Conservation (phyloP, 2,329 filamentous ascomycete species). For the Penicillium janthinellum region DNA sequence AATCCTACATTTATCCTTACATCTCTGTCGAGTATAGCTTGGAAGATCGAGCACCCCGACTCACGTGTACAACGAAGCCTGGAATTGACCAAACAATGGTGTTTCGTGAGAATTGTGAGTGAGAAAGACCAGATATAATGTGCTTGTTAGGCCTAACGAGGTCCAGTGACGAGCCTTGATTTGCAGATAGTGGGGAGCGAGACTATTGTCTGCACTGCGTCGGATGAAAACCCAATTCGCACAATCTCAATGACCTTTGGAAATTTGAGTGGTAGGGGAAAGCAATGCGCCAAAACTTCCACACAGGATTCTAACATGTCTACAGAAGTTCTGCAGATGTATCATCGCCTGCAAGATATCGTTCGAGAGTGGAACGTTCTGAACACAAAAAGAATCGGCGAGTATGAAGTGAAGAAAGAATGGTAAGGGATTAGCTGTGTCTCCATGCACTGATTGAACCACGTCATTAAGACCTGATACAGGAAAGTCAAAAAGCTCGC, state of each 20-base stretch:
- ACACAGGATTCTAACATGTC: not conserved
- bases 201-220: not conserved
- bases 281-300: not conserved
- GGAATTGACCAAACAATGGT: not conserved
- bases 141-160: not conserved
- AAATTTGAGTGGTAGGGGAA: not conserved
- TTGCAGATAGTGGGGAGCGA: not conserved
- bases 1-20: conserved; percentile 3
- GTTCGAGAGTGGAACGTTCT: not conserved
- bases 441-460: not conserved
- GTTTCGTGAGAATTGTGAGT: conserved; percentile 1
- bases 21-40: not conserved
- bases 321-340: not conserved
- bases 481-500: not conserved
- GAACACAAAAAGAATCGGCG: not conserved
- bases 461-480: not conserved
- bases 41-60: not conserved
- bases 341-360: conserved; percentile 1
- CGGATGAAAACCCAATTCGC: not conserved
- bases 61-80: not conserved
- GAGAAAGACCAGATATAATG: not conserved
- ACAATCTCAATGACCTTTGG: conserved; percentile 4
- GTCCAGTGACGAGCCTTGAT: not conserved
- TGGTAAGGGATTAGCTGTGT: not conserved
- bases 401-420: conserved; percentile 1